A percentile compares a stretch with the other conserved stretches of the same genome.
phyloP scores from a whole-genome alignment of 768 basidiomycete species.

The Naganishia kalamii region DNA sequence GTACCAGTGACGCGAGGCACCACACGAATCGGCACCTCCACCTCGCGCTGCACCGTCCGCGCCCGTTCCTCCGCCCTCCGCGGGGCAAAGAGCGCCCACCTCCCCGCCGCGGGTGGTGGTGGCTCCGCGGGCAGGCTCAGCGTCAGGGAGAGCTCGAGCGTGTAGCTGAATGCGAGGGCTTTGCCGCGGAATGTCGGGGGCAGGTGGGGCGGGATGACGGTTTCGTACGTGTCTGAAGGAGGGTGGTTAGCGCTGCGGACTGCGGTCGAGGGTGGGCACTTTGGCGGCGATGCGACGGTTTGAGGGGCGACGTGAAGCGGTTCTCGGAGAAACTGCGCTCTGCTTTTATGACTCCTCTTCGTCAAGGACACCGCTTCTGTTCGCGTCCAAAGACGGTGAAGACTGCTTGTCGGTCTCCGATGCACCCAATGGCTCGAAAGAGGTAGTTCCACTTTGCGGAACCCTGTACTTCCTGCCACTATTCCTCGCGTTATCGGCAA shows the following conservation, averaged over 20 bases:
- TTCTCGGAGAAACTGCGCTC: neutral
- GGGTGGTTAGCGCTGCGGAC: too few relatives aligned
- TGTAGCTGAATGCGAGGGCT: conserved; percentile 76
- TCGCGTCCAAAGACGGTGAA: too few relatives aligned
- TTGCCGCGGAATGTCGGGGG: conserved; percentile 89
- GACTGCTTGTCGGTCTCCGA: too few relatives aligned
- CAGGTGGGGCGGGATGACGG: conserved; percentile 67
- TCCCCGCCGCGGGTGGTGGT: neutral
- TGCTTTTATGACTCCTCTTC: too few relatives aligned
- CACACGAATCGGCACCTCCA: conserved; percentile 26
- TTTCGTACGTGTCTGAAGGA: conserved; percentile 66
- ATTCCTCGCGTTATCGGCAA: too few relatives aligned
- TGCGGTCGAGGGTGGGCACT: too few relatives aligned
- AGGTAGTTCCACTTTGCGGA: too few relatives aligned
- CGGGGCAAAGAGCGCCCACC: neutral
- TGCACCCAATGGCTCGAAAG: too few relatives aligned
- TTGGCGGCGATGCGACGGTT: neutral
- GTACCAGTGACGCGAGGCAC: conserved; percentile 6
- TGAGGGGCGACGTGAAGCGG: conserved; percentile 1
- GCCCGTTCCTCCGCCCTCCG: neutral
- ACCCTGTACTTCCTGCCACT: too few relatives aligned
- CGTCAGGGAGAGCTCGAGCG: conserved; percentile 78
- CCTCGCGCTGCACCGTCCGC: conserved; percentile 74
- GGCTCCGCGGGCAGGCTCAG: conserved; percentile 49
- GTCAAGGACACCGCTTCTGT: too few relatives aligned